Conservation (phyloP, 768 basidiomycete genomes). For the Naematelia encephala region DNA sequence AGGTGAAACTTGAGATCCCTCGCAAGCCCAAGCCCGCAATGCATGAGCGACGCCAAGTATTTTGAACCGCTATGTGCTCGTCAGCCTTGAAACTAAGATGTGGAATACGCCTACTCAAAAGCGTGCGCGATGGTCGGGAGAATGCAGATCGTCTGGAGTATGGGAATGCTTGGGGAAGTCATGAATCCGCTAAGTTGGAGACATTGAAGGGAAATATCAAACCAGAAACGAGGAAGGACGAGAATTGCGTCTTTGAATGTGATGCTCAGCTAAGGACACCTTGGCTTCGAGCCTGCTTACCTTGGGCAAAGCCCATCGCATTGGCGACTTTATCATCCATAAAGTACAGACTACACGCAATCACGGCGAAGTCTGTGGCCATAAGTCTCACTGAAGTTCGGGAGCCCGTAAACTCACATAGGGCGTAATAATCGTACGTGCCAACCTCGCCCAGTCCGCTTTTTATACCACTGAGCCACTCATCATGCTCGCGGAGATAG, state of each 20-base stretch:
- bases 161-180: conserved; percentile 13
- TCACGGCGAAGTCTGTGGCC: conserved; percentile 15
- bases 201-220: conserved; percentile 20
- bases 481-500: conserved; percentile 16
- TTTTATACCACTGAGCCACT: conserved; percentile 7
- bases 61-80: conserved; percentile 8
- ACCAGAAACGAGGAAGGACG: conserved; percentile 13
- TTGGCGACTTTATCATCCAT: conserved; percentile 13
- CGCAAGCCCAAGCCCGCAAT: conserved; percentile 19
- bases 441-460: neutral
- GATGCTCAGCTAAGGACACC: neutral
- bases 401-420: conserved; percentile 10
- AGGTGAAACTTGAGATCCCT: conserved; percentile 21
- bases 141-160: conserved; percentile 21
- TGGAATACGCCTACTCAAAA: conserved; percentile 17
- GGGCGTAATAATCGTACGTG: conserved; percentile 17
- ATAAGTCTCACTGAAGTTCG: neutral
- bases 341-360: conserved; percentile 23
- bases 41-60: conserved; percentile 21
- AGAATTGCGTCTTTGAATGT: conserved; percentile 2
- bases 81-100: neutral
- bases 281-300: neutral
- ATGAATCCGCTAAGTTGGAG: conserved; percentile 17
- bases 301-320: conserved; percentile 9
- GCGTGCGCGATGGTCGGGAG: conserved; percentile 23